A percentile compares a stretch with the other conserved stretches of the same genome.
These are phyloP conservation scores for Salix suchowensis DNA, from an alignment of 345 rosid species.

Conservation along the genomic window DNA sequence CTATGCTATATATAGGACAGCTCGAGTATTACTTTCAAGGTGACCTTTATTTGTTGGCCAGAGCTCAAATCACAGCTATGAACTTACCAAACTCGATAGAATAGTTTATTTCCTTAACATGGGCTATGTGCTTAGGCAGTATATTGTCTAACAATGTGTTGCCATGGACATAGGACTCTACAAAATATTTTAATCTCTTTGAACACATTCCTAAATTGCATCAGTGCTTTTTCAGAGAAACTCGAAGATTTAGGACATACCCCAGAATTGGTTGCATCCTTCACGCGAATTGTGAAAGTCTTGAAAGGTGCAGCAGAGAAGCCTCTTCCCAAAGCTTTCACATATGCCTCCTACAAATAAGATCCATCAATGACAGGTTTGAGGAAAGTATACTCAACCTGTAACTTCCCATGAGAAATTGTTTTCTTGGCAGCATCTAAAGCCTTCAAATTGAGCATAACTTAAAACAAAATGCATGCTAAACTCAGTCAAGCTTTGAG, in stretches of 20 bases:
- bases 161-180: background rate
- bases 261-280: conserved; percentile 26
- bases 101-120: background rate
- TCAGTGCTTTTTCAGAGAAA: background rate
- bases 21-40: background rate
- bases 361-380: background rate
- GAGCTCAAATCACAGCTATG: background rate
- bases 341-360: conserved; percentile 70
- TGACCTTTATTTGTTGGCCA: background rate
- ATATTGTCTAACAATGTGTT: background rate
- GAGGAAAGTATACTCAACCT: no score
- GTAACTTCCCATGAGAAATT: background rate
- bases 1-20: background rate
- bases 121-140: background rate
- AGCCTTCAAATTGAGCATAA: no score
- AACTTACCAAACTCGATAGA: background rate
- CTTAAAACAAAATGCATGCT: no score
- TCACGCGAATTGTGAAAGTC: conserved; percentile 54
- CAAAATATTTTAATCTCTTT: background rate
- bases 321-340: conserved; percentile 80
- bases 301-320: conserved; percentile 82
- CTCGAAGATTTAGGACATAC: conserved; percentile 20
- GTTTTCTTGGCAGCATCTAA: no score
- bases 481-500: no score
- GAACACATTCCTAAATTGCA: background rate